A percentile compares a stretch with the other conserved stretches of the same genome.
Evolutionary conservation across 108 stramenopile genomes (phyloP).

Genomic region (Nannochloropsis granulata): DNA sequence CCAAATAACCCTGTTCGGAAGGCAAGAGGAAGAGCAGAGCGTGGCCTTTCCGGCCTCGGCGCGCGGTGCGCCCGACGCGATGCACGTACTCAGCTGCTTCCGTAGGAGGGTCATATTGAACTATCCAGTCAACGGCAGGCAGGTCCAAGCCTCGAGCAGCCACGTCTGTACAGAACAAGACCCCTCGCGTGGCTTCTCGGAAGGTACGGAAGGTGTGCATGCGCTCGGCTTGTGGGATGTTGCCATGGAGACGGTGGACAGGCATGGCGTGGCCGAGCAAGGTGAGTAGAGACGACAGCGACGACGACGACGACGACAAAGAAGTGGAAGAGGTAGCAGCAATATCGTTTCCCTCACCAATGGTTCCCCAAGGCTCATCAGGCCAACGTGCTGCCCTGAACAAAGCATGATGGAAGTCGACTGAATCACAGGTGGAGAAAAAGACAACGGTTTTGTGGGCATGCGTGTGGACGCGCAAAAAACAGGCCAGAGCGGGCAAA

Average conservation of each 20-base stretch:
- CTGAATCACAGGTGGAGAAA: slow-evolving; percentile 81
- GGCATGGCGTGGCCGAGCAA: slow-evolving; percentile 7
- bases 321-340: neutral
- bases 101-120: slow-evolving; percentile 87
- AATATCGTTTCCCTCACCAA: neutral
- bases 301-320: neutral
- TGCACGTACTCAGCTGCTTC: slow-evolving; percentile 85
- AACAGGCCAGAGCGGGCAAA: slow-evolving; percentile 62
- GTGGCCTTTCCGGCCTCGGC: slow-evolving; percentile 71
- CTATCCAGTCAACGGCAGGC: slow-evolving; percentile 80
- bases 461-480: slow-evolving; percentile 40
- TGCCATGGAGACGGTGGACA: slow-evolving; percentile 20
- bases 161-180: slow-evolving; percentile 88
- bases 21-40: slow-evolving; percentile 57
- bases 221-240: slow-evolving; percentile 17
- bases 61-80: slow-evolving; percentile 85
- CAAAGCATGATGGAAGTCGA: slow-evolving; percentile 70
- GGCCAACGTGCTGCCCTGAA: slow-evolving; percentile 26
- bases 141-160: slow-evolving; percentile 93
- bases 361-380: neutral
- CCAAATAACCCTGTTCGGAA: slow-evolving; percentile 67
- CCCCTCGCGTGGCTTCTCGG: slow-evolving; percentile 34
- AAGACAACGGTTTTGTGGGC: slow-evolving; percentile 66
- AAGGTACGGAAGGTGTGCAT: slow-evolving; percentile 6
- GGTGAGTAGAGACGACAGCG: neutral